Evolutionary conservation across 345 rosid genomes (phyloP).

Genomic region (Theobroma cacao): DNA sequence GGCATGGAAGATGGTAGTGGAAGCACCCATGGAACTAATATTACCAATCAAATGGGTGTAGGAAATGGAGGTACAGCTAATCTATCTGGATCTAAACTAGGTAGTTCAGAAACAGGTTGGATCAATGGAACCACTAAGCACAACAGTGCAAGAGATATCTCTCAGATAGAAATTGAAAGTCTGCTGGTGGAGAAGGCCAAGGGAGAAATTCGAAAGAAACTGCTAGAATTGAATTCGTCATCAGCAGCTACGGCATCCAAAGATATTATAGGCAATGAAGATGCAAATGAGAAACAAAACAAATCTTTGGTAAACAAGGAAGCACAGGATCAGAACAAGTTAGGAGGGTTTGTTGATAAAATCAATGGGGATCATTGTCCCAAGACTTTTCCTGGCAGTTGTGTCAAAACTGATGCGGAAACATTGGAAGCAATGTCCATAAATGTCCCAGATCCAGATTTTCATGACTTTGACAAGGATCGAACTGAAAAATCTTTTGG

Average conservation of each 20-base stretch:
- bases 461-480: constrained; percentile 64
- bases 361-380: constrained; percentile 25
- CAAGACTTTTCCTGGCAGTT: constrained; percentile 12
- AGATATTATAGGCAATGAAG: constrained; percentile 17
- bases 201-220: constrained; percentile 30
- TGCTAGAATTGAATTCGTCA: constrained; percentile 32
- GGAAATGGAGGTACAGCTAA: constrained; percentile 21
- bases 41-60: constrained; percentile 20
- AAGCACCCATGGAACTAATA: constrained; percentile 26
- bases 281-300: constrained; percentile 19
- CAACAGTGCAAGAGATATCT: constrained; percentile 30
- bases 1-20: constrained; percentile 39
- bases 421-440: constrained; percentile 38
- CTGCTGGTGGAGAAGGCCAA: constrained; percentile 47
- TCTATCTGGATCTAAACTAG: constrained; percentile 18
- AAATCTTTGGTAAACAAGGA: constrained; percentile 19
- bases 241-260: constrained; percentile 13
- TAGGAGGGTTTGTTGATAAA: constrained; percentile 16
- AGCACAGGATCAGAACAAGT: background rate
- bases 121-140: constrained; percentile 30
- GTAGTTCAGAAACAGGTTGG: constrained; percentile 16
- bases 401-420: constrained; percentile 21
- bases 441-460: constrained; percentile 62
- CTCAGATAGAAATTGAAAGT: constrained; percentile 33
- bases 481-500: constrained; percentile 52